Conservation (phyloP, 2,329 filamentous ascomycete genomes). For the Botryotinia convoluta region DNA sequence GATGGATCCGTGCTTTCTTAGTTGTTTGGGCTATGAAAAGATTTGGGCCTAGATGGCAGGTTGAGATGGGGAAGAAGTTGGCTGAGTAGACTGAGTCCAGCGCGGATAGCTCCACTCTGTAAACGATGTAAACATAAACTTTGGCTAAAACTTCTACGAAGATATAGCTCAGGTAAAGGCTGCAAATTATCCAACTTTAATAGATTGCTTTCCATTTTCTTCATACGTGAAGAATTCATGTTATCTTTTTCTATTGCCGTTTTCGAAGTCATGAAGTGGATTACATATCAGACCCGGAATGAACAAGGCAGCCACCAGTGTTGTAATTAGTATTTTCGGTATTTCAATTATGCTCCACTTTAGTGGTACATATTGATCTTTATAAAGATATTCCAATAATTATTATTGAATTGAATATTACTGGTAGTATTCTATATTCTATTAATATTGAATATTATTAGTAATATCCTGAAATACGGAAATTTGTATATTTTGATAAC, state of each 20-base stretch:
- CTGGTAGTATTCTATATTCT: too few relatives aligned
- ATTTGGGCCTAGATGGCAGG: slow-evolving; percentile 62
- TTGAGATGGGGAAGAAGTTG: slow-evolving; percentile 52
- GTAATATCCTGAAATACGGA: too few relatives aligned
- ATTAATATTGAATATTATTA: too few relatives aligned
- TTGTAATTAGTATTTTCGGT: too few relatives aligned
- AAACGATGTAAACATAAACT: neutral
- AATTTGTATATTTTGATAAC: too few relatives aligned
- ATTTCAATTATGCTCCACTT: too few relatives aligned
- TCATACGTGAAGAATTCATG: neutral
- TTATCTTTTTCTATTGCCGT: neutral
- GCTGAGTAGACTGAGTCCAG: neutral
- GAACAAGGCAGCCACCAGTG: neutral
- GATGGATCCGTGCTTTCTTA: slow-evolving; percentile 54
- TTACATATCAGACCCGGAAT: neutral
- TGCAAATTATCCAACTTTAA: neutral
- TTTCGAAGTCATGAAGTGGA: neutral
- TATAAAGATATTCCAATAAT: too few relatives aligned
- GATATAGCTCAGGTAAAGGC: too few relatives aligned
- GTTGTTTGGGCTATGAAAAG: slow-evolving; percentile 60
- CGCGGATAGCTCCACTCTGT: neutral
- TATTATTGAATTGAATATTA: too few relatives aligned
- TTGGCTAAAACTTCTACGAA: too few relatives aligned
- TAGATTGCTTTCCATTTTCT: neutral
- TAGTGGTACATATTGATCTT: too few relatives aligned